Conservation (phyloP, 106 monocot genomes). For the Acanthochlamys bracteata region DNA sequence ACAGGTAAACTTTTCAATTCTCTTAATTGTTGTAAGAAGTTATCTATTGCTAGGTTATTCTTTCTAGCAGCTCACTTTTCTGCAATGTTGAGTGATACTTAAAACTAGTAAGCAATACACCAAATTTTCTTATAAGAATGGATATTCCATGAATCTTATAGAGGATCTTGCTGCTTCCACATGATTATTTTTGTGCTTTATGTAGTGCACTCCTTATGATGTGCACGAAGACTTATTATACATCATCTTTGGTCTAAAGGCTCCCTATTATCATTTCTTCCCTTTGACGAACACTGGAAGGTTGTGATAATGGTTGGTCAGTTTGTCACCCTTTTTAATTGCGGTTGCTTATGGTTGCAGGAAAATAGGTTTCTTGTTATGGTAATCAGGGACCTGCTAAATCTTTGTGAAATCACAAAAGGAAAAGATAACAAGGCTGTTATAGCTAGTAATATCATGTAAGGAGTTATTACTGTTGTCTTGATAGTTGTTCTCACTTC, state of each 20-base stretch:
- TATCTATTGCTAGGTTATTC: background rate
- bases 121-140: no score
- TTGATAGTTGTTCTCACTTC: background rate
- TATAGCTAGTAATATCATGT: conserved; percentile 99
- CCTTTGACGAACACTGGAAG: background rate
- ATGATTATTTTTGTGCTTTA: no score
- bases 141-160: no score
- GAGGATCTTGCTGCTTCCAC: no score
- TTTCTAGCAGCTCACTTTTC: background rate
- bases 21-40: background rate
- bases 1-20: conserved; percentile 40
- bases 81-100: background rate
- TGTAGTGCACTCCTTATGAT: no score
- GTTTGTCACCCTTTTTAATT: background rate
- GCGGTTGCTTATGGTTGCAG: conserved; percentile 18
- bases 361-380: conserved; percentile 98
- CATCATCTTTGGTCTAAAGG: no score
- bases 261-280: background rate
- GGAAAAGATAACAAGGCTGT: conserved; percentile 99
- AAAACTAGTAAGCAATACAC: no score
- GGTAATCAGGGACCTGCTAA: conserved; percentile 95
- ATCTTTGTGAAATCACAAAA: conserved; percentile 97
- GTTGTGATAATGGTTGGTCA: background rate
- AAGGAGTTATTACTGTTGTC: conserved; percentile 1
- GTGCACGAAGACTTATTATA: no score